Evolutionary conservation across 176 grass and related monocot genomes (phyloP).

Genomic region (Bonia amplexicaulis): DNA sequence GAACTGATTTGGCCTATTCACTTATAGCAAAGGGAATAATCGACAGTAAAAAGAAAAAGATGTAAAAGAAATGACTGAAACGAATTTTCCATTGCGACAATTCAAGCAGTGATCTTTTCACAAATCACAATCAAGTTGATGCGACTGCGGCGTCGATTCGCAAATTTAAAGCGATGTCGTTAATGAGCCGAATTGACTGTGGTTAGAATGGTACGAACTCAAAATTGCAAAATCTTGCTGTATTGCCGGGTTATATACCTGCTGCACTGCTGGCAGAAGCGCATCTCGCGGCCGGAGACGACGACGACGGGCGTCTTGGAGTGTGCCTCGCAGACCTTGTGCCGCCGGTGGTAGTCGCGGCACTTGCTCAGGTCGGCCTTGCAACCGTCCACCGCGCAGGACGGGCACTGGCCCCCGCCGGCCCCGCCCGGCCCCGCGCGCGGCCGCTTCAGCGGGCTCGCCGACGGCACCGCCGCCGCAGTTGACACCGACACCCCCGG

Average conservation of each 20-base stretch:
- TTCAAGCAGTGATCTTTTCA: background rate
- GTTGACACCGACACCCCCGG: background rate
- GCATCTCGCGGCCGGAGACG: slow-evolving; percentile 75
- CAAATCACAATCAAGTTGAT: background rate
- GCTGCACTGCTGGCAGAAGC: slow-evolving; percentile 99
- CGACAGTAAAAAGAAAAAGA: slow-evolving; percentile 31
- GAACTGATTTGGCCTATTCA: slow-evolving; percentile 32
- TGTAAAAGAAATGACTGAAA: slow-evolving; percentile 9
- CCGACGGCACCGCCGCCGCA: slow-evolving; percentile 3
- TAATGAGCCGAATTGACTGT: background rate
- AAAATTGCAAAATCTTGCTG: background rate
- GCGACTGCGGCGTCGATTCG: background rate
- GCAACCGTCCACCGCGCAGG: slow-evolving; percentile 88
- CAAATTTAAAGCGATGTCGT: background rate
- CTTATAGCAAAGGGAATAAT: slow-evolving; percentile 46
- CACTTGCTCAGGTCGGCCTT: slow-evolving; percentile 77
- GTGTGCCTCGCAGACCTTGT: slow-evolving; percentile 96
- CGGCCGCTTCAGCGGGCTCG: slow-evolving; percentile 44
- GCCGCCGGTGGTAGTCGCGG: slow-evolving; percentile 93
- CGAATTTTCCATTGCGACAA: background rate
- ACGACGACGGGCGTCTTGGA: slow-evolving; percentile 86
- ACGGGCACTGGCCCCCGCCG: slow-evolving; percentile 25
- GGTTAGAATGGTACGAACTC: background rate
- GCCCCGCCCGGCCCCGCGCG: background rate
- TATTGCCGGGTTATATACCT: slow-evolving; percentile 37